A percentile compares a stretch with the other conserved stretches of the same genome.
Evolutionary conservation across 805 yeast species (phyloP).

Genomic region (Schwanniomyces pseudopolymorphus): DNA sequence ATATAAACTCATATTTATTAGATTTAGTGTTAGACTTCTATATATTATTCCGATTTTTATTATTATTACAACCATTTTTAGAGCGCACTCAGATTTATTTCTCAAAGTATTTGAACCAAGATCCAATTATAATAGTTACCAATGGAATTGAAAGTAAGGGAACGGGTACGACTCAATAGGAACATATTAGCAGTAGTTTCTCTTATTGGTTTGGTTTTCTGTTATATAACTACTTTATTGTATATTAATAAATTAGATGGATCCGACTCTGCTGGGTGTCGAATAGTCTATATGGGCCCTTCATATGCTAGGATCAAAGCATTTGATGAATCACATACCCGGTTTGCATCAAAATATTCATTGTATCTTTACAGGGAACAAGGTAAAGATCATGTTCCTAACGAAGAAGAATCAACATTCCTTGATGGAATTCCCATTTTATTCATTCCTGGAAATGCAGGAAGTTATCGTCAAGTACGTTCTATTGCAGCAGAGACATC

Average conservation of each 20-base stretch:
- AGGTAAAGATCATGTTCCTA: constrained; percentile 59
- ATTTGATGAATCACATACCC: constrained; percentile 68
- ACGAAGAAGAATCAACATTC: constrained; percentile 24
- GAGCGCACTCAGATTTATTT: background rate
- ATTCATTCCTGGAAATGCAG: constrained; percentile 98
- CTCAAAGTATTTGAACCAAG: background rate
- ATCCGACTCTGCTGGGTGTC: constrained; percentile 49
- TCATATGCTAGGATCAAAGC: constrained; percentile 73
- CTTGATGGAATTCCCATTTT: constrained; percentile 81
- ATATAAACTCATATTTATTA: too few species aligned
- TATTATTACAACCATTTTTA: background rate
- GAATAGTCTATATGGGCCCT: constrained; percentile 77
- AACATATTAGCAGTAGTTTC: constrained; percentile 10
- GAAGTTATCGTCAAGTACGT: constrained; percentile 84
- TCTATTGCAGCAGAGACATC: constrained; percentile 88
- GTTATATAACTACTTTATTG: constrained; percentile 11
- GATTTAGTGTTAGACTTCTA: too few species aligned
- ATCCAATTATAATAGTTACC: background rate
- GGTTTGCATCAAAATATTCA: constrained; percentile 79
- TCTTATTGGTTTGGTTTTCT: constrained; percentile 15
- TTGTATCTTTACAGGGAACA: constrained; percentile 85
- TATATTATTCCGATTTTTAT: background rate
- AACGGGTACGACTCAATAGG: constrained; percentile 8
- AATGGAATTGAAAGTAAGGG: constrained; percentile 8
- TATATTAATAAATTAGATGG: constrained; percentile 19